Percentiles rank a stretch among this genome's conserved stretches.
Evolutionary conservation across 352 stramenopile species (phyloP).

Genomic region (Phytophthora ramorum): DNA sequence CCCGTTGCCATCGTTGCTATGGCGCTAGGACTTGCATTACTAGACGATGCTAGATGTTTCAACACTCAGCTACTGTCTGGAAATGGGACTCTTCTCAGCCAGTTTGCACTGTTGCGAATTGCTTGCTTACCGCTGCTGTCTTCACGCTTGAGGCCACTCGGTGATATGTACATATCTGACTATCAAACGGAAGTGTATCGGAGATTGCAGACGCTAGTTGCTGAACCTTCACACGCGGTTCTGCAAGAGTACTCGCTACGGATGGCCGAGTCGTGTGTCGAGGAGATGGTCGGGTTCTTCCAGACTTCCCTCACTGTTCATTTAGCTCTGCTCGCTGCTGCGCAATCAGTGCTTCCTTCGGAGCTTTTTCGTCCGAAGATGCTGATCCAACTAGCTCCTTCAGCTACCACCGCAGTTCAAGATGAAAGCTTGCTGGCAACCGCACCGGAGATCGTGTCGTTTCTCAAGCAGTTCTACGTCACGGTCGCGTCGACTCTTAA

Average conservation of each 20-base stretch:
- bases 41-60: constrained; percentile 17
- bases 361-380: constrained; percentile 35
- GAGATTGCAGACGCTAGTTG: constrained; percentile 11
- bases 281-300: constrained; percentile 44
- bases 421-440: constrained; percentile 12
- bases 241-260: constrained; percentile 29
- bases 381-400: constrained; percentile 4
- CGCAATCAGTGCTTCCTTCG: constrained; percentile 38
- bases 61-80: constrained; percentile 11
- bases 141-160: constrained; percentile 19
- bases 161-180: constrained; percentile 1
- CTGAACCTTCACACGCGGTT: constrained; percentile 5
- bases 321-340: constrained; percentile 25
- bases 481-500: constrained; percentile 29
- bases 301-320: constrained; percentile 29
- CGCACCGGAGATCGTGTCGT: constrained; percentile 23
- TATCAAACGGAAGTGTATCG: constrained; percentile 25
- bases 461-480: constrained; percentile 42
- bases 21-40: constrained; percentile 30
- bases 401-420: not conserved
- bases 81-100: constrained; percentile 34
- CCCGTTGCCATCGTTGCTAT: constrained; percentile 29
- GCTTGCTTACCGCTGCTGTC: constrained; percentile 38
- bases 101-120: constrained; percentile 44
- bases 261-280: constrained; percentile 34